Evolutionary conservation across 176 grass and related monocot species (phyloP), one percentile per base, ranked within the genome.

Genomic region (Eremochloa ophiuroides): DNA sequence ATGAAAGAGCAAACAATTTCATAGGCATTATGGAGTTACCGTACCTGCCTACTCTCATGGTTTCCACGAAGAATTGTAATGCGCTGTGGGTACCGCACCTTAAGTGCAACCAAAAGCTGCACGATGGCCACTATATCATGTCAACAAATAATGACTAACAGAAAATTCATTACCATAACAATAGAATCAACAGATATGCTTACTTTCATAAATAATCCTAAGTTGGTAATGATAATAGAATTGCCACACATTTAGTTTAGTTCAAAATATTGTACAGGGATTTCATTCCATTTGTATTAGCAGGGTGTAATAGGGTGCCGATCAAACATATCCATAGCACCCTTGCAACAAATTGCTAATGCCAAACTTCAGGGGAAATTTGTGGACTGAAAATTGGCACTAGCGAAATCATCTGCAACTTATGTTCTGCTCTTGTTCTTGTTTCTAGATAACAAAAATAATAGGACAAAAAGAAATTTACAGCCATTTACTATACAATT

Each of bases 11-110:
- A 25, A 65, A 56, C 26, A 38, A 66, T 55, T 2, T 4, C 84
- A 72, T 26, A 17, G 23, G 42, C 2, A 33, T 56, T 17, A 20
- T 29, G 8, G 28, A 53, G 40, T 43, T 58, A 74, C 18, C 8
- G 0, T 74, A 86, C 84, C 90, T 97, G 94, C 60, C 94, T 86
- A 74, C 94, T 97, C 77, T 97, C 91, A 77, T 97, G 94, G 78
- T 97, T 97, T 76, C 94, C 94, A 85, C 94, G 87, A 46, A 97
- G 91, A 46, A 97, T 93, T 26, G 94, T 97, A 59, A 97, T 97
- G 33, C 91, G 91, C 7, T 93, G 91, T 37, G 94, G 88, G 81
- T 93, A 91, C 6, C 93, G 93, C 69, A 97, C 93, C 78, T 97
- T 97, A 34, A 97, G 85, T 66, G 90, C 86, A 75, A 97, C 93